These are phyloP conservation scores for Phyllosticta citribraziliensis DNA, from an alignment of 2,329 filamentous ascomycete species.

Conservation along the genomic window DNA sequence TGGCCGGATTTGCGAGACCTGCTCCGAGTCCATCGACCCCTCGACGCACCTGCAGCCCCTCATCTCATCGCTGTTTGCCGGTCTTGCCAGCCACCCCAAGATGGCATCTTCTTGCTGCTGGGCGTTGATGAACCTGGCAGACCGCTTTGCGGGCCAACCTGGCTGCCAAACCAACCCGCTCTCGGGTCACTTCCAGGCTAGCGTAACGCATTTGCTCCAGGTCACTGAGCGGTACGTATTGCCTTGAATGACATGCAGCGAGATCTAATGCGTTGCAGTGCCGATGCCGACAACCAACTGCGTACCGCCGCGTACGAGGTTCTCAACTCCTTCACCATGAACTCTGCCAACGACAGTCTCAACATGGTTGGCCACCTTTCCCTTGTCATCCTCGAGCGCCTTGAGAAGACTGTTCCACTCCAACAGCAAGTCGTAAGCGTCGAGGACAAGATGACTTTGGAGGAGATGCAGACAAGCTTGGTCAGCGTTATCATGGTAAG, in stretches of 20 bases:
- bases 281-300: conserved; percentile 76
- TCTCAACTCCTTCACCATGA: conserved; percentile 86
- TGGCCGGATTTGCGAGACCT: conserved; percentile 89
- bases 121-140: conserved; percentile 96
- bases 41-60: conserved; percentile 71
- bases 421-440: conserved; percentile 92
- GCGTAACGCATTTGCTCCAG: conserved; percentile 72
- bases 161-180: conserved; percentile 72
- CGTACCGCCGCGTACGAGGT: conserved; percentile 96
- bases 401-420: conserved; percentile 82
- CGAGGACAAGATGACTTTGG: conserved; percentile 88
- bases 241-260: background rate
- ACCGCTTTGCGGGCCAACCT: conserved; percentile 83
- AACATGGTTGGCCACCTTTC: conserved; percentile 71
- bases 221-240: conserved; percentile 61
- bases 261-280: conserved; percentile 24
- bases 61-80: conserved; percentile 81
- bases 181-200: conserved; percentile 86
- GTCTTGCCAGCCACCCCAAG: conserved; percentile 82
- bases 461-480: conserved; percentile 96
- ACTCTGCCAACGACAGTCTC: conserved; percentile 79
- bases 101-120: conserved; percentile 98
- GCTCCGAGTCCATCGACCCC: conserved; percentile 84
- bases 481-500: conserved; percentile 70
- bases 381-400: conserved; percentile 77